Percentiles rank a stretch among this genome's conserved stretches.
These are phyloP conservation scores for Sporothrix schenckii DNA, from an alignment of 2,329 filamentous ascomycete genomes.

Conservation along the genomic window DNA sequence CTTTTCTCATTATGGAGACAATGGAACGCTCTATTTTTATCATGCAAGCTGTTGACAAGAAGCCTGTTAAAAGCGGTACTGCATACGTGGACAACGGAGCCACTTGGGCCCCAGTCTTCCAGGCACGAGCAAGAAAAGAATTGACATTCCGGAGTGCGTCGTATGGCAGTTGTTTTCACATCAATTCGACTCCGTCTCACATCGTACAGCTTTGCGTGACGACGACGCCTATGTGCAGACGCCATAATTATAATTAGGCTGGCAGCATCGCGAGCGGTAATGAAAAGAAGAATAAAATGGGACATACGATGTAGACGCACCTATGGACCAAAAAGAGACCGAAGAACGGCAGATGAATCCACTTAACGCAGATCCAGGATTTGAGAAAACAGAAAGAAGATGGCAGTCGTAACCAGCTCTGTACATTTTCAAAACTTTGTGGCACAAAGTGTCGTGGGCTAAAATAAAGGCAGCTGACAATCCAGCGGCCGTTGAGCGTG, in stretches of 20 bases:
- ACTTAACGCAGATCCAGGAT: slow-evolving; percentile 3
- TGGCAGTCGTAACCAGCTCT: background rate
- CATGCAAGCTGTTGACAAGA: slow-evolving; percentile 9
- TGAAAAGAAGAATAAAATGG: background rate
- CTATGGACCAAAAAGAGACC: slow-evolving; percentile 1
- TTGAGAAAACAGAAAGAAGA: background rate
- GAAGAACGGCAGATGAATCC: background rate
- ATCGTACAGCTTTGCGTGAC: background rate
- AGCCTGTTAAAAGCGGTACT: background rate
- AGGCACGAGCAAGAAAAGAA: background rate
- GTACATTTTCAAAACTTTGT: no score
- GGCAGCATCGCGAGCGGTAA: no score
- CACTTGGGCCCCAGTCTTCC: slow-evolving; percentile 6
- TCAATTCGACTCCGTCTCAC: background rate
- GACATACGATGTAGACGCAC: background rate
- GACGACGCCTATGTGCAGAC: background rate
- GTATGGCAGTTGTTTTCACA: no score
- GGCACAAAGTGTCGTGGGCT: no score
- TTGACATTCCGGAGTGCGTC: background rate
- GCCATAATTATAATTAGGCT: background rate
- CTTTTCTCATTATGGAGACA: slow-evolving; percentile 1
- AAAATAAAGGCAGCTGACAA: background rate
- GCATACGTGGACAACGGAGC: slow-evolving; percentile 11
- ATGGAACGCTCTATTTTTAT: slow-evolving; percentile 16
- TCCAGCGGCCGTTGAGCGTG: no score